Percentiles rank a stretch among this genome's conserved stretches.
Conservation (phyloP, 2,329 filamentous ascomycete species). For the Didymella pinodella region DNA sequence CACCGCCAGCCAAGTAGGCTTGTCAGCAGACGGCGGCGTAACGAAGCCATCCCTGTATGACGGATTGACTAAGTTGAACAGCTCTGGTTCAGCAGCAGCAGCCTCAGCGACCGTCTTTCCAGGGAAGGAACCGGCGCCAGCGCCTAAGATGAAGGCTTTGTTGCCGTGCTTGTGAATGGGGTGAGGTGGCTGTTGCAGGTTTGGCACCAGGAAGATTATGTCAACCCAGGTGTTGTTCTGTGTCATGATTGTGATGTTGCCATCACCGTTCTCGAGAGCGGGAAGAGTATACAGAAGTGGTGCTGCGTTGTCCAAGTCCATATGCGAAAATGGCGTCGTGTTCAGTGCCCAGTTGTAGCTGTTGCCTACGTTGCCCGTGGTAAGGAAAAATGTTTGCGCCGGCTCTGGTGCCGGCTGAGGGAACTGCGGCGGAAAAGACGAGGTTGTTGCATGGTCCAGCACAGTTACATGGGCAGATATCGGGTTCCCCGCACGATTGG, state of each 20-base stretch:
- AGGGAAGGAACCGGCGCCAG: constrained; percentile 60
- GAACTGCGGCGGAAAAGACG: constrained; percentile 57
- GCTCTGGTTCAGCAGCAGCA: constrained; percentile 52
- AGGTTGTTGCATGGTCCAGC: constrained; percentile 55
- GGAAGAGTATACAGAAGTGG: constrained; percentile 59
- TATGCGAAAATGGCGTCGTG: constrained; percentile 52
- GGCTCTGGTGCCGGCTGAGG: constrained; percentile 53
- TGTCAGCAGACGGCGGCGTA: constrained; percentile 40
- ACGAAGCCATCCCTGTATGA: constrained; percentile 61
- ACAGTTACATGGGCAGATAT: constrained; percentile 47
- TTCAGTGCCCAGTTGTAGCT: constrained; percentile 65
- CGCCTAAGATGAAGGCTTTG: constrained; percentile 66
- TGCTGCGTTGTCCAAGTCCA: constrained; percentile 37
- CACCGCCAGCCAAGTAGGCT: constrained; percentile 53
- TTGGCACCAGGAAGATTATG: constrained; percentile 37
- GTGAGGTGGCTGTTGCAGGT: constrained; percentile 59
- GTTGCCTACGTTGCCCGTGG: constrained; percentile 44
- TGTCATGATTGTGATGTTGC: constrained; percentile 56
- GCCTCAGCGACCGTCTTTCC: constrained; percentile 63
- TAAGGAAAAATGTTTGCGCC: constrained; percentile 57
- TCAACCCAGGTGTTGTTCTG: constrained; percentile 48
- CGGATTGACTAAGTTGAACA: constrained; percentile 66
- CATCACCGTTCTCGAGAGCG: constrained; percentile 32
- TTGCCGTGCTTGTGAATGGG: constrained; percentile 71
- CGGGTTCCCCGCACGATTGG: constrained; percentile 60